Conservation (phyloP, 495 filamentous ascomycete species). For the Penicillium lividum region DNA sequence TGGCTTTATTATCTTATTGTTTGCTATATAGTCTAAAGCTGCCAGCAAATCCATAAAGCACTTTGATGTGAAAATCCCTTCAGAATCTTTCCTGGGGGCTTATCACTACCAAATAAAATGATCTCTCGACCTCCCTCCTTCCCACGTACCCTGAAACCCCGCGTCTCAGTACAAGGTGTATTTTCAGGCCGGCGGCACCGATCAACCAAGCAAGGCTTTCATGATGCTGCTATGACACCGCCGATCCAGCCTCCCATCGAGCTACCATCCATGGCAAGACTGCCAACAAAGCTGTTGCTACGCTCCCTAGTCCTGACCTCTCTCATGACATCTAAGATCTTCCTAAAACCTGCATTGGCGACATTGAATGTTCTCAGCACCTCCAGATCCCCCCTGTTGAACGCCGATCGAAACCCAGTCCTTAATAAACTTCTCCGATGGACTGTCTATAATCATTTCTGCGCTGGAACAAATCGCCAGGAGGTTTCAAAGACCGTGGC, state of each 20-base stretch:
- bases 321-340: slow-evolving; percentile 70
- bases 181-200: slow-evolving; percentile 11
- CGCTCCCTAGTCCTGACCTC: slow-evolving; percentile 74
- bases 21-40: neutral
- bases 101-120: slow-evolving; percentile 8
- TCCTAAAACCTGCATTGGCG: slow-evolving; percentile 64
- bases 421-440: slow-evolving; percentile 64
- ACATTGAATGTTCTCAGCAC: slow-evolving; percentile 64
- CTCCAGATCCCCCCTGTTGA: slow-evolving; percentile 57
- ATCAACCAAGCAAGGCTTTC: slow-evolving; percentile 24
- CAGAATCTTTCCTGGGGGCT: neutral
- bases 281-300: slow-evolving; percentile 67
- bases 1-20: no score
- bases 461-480: slow-evolving; percentile 66
- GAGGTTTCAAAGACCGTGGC: slow-evolving; percentile 64
- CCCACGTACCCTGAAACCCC: slow-evolving; percentile 1
- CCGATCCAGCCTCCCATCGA: slow-evolving; percentile 15
- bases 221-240: slow-evolving; percentile 14
- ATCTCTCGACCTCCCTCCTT: slow-evolving; percentile 11
- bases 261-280: slow-evolving; percentile 58
- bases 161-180: neutral
- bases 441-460: slow-evolving; percentile 85
- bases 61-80: neutral
- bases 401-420: slow-evolving; percentile 59
- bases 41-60: neutral